Percentiles rank a stretch among this genome's conserved stretches.
Evolutionary conservation across 768 basidiomycete species (phyloP).

Genomic region (Suillus ampliporus): DNA sequence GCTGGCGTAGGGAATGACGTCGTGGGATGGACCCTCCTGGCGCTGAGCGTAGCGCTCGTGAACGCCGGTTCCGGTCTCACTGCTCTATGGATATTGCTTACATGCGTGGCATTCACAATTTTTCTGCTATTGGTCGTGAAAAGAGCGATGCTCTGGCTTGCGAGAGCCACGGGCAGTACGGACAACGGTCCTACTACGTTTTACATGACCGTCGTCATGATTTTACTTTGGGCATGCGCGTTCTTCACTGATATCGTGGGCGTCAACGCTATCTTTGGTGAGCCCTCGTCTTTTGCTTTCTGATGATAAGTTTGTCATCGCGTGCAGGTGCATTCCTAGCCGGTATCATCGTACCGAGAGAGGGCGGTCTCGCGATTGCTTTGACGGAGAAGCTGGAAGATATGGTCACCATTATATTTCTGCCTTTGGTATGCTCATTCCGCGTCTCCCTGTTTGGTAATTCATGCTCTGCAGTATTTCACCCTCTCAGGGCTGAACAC

Average conservation of each 20-base stretch:
- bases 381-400: constrained; percentile 98
- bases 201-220: constrained; percentile 86
- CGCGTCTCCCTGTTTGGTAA: background rate
- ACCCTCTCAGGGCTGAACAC: constrained; percentile 91
- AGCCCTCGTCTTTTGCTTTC: constrained; percentile 8
- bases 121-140: constrained; percentile 75
- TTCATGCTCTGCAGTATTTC: constrained; percentile 68
- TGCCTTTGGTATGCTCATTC: constrained; percentile 66
- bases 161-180: constrained; percentile 75
- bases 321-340: constrained; percentile 76
- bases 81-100: constrained; percentile 84
- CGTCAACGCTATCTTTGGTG: constrained; percentile 90
- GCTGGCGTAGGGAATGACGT: constrained; percentile 93
- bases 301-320: background rate
- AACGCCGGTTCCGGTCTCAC: constrained; percentile 85
- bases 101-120: constrained; percentile 80
- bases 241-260: constrained; percentile 96
- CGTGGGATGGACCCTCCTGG: constrained; percentile 87
- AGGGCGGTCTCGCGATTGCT: constrained; percentile 83
- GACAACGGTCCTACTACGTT: constrained; percentile 85
- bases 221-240: constrained; percentile 83
- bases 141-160: constrained; percentile 69
- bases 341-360: constrained; percentile 83
- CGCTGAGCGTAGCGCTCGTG: constrained; percentile 90
- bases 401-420: constrained; percentile 87